These are phyloP conservation scores for Penicillium hesseltinei DNA, from an alignment of 2,329 filamentous ascomycete species.

Conservation along the genomic window DNA sequence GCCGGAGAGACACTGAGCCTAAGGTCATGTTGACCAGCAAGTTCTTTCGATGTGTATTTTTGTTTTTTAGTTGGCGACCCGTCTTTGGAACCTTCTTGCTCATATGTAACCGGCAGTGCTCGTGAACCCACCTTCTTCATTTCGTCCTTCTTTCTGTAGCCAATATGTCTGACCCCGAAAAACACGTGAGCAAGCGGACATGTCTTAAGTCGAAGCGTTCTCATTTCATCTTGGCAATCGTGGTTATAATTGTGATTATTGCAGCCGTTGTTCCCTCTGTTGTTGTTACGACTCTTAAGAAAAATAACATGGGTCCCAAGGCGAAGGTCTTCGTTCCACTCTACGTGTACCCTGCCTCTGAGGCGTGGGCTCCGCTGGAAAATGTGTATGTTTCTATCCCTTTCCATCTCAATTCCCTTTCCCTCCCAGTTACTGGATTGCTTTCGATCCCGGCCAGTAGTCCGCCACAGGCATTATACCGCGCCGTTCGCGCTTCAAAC, in stretches of 20 bases:
- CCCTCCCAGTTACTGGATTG: background rate
- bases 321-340: slow-evolving; percentile 49
- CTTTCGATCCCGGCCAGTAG: slow-evolving; percentile 11
- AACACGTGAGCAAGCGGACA: slow-evolving; percentile 34
- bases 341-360: slow-evolving; percentile 50
- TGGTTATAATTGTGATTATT: slow-evolving; percentile 32
- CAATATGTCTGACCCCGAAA: slow-evolving; percentile 24
- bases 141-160: slow-evolving; percentile 9
- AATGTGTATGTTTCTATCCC: slow-evolving; percentile 39
- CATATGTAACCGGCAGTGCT: slow-evolving; percentile 10
- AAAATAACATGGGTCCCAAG: slow-evolving; percentile 39
- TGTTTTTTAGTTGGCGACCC: background rate
- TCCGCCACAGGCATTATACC: slow-evolving; percentile 12
- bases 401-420: slow-evolving; percentile 8
- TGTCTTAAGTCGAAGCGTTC: slow-evolving; percentile 32
- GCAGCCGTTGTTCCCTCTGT: slow-evolving; percentile 34
- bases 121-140: slow-evolving; percentile 13
- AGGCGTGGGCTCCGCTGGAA: slow-evolving; percentile 48
- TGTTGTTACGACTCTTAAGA: slow-evolving; percentile 36
- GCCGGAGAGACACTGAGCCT: slow-evolving; percentile 3
- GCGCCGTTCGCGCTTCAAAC: slow-evolving; percentile 11
- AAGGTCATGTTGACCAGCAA: slow-evolving; percentile 1
- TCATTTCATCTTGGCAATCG: slow-evolving; percentile 27
- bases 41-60: background rate
- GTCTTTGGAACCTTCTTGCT: background rate